Conservation (phyloP, 495 filamentous ascomycete genomes). For the Aspergillus hancockii region DNA sequence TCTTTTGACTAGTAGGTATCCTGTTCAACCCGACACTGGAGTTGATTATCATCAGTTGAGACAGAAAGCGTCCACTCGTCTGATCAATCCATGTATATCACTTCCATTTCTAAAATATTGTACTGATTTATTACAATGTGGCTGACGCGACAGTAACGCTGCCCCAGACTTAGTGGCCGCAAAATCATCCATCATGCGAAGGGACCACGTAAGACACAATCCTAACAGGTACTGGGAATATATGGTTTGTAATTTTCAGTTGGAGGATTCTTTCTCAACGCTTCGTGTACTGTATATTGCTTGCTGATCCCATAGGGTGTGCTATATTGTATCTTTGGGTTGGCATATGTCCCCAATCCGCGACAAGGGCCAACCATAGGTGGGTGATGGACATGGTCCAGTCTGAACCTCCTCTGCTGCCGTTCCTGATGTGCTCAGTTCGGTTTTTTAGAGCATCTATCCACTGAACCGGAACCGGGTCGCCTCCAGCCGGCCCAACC, state of each 20-base stretch:
- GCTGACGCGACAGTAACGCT: neutral
- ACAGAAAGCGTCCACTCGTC: neutral
- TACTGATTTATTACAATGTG: conserved; percentile 5
- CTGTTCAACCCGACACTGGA: no score
- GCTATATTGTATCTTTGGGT: neutral
- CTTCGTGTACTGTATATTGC: conserved; percentile 4
- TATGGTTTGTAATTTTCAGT: neutral
- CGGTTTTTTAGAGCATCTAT: conserved; percentile 25
- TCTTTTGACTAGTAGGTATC: no score
- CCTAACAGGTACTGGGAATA: neutral
- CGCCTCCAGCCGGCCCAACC: conserved; percentile 81
- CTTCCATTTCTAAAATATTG: neutral
- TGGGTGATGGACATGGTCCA: neutral
- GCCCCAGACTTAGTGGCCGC: neutral
- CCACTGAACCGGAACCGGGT: conserved; percentile 81
- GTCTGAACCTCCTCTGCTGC: conserved; percentile 4
- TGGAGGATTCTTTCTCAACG: neutral
- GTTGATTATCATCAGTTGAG: neutral
- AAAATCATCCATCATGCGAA: neutral
- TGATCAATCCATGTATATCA: neutral
- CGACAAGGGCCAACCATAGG: neutral
- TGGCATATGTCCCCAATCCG: neutral
- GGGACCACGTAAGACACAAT: neutral
- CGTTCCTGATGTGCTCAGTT: neutral
- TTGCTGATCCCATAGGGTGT: neutral